These are phyloP conservation scores for Fusarium foetens DNA, from an alignment of 2,329 filamentous ascomycete species.

Conservation along the genomic window DNA sequence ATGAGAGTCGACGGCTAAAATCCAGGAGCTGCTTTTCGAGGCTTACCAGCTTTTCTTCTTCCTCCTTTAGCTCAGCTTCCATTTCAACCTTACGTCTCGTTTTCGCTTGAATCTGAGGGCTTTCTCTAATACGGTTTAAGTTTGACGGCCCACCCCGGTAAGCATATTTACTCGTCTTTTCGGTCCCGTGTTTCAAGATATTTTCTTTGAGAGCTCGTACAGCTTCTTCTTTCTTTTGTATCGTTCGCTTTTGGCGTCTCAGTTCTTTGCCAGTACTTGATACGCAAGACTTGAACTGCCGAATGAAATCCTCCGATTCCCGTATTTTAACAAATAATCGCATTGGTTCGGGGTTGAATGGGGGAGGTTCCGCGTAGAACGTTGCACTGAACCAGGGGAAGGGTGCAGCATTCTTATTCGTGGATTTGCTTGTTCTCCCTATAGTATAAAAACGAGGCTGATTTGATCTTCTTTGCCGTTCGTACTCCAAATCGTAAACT, in stretches of 20 bases:
- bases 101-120: background rate
- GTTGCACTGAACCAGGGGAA: rapidly evolving
- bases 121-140: background rate
- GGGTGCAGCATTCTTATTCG: background rate
- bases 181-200: too few species aligned
- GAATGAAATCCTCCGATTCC: background rate
- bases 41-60: background rate
- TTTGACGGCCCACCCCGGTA: background rate
- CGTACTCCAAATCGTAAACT: background rate
- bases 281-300: background rate
- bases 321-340: background rate
- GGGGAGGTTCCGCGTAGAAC: background rate
- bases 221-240: background rate
- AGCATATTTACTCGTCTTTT: background rate
- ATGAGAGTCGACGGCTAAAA: background rate
- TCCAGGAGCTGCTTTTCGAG: background rate
- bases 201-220: background rate
- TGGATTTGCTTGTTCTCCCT: background rate
- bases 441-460: too few species aligned
- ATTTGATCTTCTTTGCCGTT: too few species aligned
- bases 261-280: rapidly evolving
- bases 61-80: background rate
- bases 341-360: background rate
- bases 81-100: background rate
- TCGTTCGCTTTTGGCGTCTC: background rate